Evolutionary conservation across 768 basidiomycete genomes (phyloP).

Genomic region (Suillus hirtellus): DNA sequence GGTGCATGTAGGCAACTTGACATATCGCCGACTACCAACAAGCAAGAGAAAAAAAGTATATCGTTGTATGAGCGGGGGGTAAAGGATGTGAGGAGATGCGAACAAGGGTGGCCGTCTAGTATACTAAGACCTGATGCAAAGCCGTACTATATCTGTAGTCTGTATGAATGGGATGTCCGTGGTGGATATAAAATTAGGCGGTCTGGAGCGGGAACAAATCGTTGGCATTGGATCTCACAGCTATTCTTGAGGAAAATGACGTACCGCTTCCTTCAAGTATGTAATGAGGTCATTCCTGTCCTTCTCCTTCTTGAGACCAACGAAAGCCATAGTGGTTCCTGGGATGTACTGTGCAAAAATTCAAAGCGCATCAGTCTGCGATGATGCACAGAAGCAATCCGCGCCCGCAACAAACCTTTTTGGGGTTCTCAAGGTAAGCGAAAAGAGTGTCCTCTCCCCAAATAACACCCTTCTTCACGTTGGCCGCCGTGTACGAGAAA

Average conservation of each 20-base stretch:
- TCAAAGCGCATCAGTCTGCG: not conserved
- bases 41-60: conserved; percentile 10
- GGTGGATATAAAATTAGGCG: conserved; percentile 25
- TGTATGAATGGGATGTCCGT: conserved; percentile 21
- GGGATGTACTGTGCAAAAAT: conserved; percentile 73
- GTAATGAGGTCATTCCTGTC: conserved; percentile 94
- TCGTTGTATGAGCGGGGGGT: conserved; percentile 33
- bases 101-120: conserved; percentile 32
- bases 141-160: conserved; percentile 27
- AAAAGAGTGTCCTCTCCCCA: conserved; percentile 92
- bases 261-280: conserved; percentile 72
- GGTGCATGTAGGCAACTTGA: conserved; percentile 1
- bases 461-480: conserved; percentile 88
- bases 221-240: conserved; percentile 1
- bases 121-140: conserved; percentile 31
- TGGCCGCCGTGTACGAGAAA: conserved; percentile 92
- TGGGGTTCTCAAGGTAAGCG: conserved; percentile 95
- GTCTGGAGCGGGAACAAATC: conserved; percentile 20
- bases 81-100: conserved; percentile 25
- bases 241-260: conserved; percentile 25
- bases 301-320: conserved; percentile 98
- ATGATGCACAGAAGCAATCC: not conserved
- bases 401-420: conserved; percentile 63
- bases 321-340: conserved; percentile 98
- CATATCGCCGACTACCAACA: not conserved